phyloP scores from a whole-genome alignment of 2,329 filamentous ascomycete species.

The Corinectria fuckeliana region DNA sequence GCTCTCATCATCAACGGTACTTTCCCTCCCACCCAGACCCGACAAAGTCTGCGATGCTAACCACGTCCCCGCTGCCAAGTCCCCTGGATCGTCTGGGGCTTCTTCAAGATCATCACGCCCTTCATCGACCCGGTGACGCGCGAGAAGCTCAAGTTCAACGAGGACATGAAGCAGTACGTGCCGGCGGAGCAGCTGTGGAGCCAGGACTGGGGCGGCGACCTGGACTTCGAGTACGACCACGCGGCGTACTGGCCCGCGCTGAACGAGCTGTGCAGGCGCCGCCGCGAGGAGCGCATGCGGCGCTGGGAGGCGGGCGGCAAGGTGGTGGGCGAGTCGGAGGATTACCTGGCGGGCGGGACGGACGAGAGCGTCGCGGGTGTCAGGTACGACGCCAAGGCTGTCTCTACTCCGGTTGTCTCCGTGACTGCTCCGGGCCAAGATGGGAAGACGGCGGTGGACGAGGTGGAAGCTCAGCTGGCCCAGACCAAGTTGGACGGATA shows the following conservation, averaged over 20 bases:
- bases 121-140: conserved; percentile 96
- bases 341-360: conserved; percentile 75
- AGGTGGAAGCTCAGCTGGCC: conserved; percentile 39
- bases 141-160: conserved; percentile 97
- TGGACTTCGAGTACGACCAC: conserved; percentile 94
- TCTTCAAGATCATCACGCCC: conserved; percentile 94
- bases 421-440: neutral
- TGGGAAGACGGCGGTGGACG: conserved; percentile 25
- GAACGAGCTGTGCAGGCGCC: conserved; percentile 71
- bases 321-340: conserved; percentile 84
- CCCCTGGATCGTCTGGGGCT: conserved; percentile 88
- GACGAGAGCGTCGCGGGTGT: conserved; percentile 45
- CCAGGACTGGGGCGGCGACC: conserved; percentile 73
- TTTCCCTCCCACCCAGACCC: conserved; percentile 29
- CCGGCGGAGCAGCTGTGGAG: conserved; percentile 83
- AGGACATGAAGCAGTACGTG: conserved; percentile 83
- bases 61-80: conserved; percentile 61
- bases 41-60: neutral
- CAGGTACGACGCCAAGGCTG: conserved; percentile 34
- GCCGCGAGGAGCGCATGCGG: conserved; percentile 65
- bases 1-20: conserved; percentile 88
- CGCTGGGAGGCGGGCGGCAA: conserved; percentile 84
- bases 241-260: conserved; percentile 87
- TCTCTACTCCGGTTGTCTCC: neutral
- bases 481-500: conserved; percentile 30